Base-by-base conservation (phyloP, 2,329 filamentous ascomycete genomes). In the Penicillium nordicum region DNA sequence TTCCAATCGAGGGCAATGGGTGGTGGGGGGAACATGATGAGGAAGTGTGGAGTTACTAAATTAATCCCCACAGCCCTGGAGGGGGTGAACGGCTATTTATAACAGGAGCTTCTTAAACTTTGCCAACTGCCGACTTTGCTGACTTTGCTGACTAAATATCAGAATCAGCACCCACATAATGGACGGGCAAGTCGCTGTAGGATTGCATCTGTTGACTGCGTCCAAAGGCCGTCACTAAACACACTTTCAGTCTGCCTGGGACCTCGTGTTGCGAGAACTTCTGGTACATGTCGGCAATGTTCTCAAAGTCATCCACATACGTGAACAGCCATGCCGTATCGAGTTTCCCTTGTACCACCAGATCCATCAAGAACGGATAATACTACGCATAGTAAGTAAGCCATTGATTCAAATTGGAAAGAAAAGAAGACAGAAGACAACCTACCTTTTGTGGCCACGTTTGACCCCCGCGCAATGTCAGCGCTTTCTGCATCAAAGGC, bases 1-100 rank as follows among this genome's bases (percentile, higher is more conserved):
- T 83, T 85, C 93, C 93, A 97, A 81, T 97, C 92, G 38, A 74
- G 71, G 25, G 67, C 59, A 37, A 66, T 63, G 2, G 72, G 71
- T 2, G 70, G 70, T 54, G 70, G 71, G 23, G 71, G 71, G 46
- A 72, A 73, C 57, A 58, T 65, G 37, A 16, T 57, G 42, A 16
- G 18, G 38, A 32, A 40, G 25, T 51, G 49, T 43, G 23, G 40
- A 42, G 36, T 36, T 23, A 36, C 12, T 6, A 50, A 21, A 36
- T 10, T 6, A 50, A 21, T 21, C 21, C 21, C 21, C 21, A 21
- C 21, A 21, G 21, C 21, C 21, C 21, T 21, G 21, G 21, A 21
- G 21, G 21, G 21, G 21, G 21, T 11, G 2, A 4, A 16, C 2
- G 18, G 14, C 14, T 10, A 27, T 49, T 49, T 49, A 49, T 49